phyloP scores from a whole-genome alignment of 73 alveolate species.

The Tetrahymena thermophila region DNA sequence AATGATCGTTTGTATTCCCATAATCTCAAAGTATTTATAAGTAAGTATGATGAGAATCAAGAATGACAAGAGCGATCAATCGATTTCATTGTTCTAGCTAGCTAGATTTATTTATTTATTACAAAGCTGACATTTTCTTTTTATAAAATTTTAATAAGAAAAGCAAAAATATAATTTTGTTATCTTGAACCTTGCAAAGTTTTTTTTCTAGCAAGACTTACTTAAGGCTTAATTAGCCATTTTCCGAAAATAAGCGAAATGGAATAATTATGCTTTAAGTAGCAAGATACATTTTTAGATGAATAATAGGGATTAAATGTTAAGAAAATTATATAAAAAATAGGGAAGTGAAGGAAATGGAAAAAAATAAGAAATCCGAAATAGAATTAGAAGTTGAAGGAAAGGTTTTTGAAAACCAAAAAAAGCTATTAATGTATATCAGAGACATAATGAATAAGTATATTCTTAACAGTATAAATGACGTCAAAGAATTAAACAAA shows the following conservation, averaged over 20 bases:
- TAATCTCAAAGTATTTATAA: background rate
- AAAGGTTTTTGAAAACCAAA: background rate
- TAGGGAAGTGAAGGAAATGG: background rate
- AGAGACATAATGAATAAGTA: background rate
- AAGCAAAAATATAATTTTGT: background rate
- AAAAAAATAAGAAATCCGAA: background rate
- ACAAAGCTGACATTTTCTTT: background rate
- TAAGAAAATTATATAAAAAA: background rate
- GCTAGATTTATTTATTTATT: background rate
- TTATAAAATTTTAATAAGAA: background rate
- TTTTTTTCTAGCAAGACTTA: background rate
- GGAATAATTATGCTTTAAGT: background rate
- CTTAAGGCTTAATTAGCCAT: background rate
- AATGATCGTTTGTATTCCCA: background rate
- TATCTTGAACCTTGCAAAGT: background rate
- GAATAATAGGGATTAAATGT: background rate
- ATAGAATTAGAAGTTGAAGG: background rate
- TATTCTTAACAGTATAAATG: background rate
- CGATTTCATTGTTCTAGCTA: background rate
- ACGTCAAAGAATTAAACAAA: background rate
- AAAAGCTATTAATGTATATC: background rate
- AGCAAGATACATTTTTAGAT: background rate
- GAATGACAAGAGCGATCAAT: background rate
- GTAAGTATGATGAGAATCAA: background rate
- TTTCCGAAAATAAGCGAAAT: background rate